phyloP scores from a whole-genome alignment of 140 eudicot genomes.

The Bidens hawaiensis region DNA sequence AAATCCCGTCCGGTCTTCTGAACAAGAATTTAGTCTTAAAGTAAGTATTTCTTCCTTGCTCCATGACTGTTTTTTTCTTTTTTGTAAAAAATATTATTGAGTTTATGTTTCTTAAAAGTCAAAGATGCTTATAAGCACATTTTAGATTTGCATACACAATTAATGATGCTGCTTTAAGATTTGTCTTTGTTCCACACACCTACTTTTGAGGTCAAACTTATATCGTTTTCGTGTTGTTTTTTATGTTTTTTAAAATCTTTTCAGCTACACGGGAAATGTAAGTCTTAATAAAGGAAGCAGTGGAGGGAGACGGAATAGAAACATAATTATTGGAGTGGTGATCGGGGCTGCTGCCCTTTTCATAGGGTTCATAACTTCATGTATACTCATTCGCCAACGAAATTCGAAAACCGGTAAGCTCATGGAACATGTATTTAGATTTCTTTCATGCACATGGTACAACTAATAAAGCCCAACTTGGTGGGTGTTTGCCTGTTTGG shows the following conservation, averaged over 20 bases:
- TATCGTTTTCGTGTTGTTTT: not conserved
- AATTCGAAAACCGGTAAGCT: constrained; percentile 40
- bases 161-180: not conserved
- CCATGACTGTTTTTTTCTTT: not conserved
- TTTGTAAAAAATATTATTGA: not conserved
- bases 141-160: not conserved
- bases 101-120: constrained; percentile 5
- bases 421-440: not conserved
- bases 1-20: constrained; percentile 62
- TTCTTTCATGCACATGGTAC: constrained; percentile 5
- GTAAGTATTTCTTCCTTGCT: constrained; percentile 47
- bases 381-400: constrained; percentile 41
- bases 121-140: not conserved
- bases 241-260: not conserved
- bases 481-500: not conserved
- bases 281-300: constrained; percentile 50
- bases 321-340: constrained; percentile 56
- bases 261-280: constrained; percentile 70
- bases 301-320: constrained; percentile 39
- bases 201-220: not conserved
- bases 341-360: constrained; percentile 47
- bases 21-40: constrained; percentile 53
- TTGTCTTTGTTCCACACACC: not conserved
- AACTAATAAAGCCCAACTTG: not conserved
- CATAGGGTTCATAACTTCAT: constrained; percentile 46